Conservation (phyloP, 129 eudicot genomes). For the Flaveria ramosissima region DNA sequence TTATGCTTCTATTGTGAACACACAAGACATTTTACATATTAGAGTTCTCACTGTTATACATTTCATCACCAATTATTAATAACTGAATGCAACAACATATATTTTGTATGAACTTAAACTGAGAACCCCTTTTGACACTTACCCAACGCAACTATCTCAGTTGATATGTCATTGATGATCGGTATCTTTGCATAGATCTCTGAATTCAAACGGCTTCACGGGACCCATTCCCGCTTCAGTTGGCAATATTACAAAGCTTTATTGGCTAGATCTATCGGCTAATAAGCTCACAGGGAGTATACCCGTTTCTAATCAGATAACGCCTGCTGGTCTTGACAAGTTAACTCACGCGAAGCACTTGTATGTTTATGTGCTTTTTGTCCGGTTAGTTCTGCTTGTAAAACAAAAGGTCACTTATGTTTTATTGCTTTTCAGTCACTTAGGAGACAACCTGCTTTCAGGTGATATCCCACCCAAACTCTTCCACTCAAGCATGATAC, state of each 20-base stretch:
- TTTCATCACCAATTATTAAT: too few relatives aligned
- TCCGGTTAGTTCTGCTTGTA: neutral
- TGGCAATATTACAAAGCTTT: constrained; percentile 57
- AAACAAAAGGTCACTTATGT: neutral
- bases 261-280: constrained; percentile 72
- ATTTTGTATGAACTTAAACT: too few relatives aligned
- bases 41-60: too few relatives aligned
- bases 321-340: constrained; percentile 76
- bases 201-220: constrained; percentile 60
- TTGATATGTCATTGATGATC: neutral
- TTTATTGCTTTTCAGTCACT: constrained; percentile 47
- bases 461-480: constrained; percentile 57
- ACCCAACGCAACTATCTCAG: too few relatives aligned
- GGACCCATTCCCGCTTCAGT: constrained; percentile 73
- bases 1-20: too few relatives aligned
- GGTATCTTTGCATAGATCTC: constrained; percentile 47
- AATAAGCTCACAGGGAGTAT: constrained; percentile 62
- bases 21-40: too few relatives aligned
- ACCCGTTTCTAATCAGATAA: constrained; percentile 59
- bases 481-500: constrained; percentile 50
- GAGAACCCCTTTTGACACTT: too few relatives aligned
- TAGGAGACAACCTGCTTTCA: constrained; percentile 63
- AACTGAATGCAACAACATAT: too few relatives aligned
- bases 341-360: constrained; percentile 60
- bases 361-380: constrained; percentile 33